Evolutionary conservation across 176 grass and related monocot species (phyloP).

Genomic region (Triticum dicoccoides): DNA sequence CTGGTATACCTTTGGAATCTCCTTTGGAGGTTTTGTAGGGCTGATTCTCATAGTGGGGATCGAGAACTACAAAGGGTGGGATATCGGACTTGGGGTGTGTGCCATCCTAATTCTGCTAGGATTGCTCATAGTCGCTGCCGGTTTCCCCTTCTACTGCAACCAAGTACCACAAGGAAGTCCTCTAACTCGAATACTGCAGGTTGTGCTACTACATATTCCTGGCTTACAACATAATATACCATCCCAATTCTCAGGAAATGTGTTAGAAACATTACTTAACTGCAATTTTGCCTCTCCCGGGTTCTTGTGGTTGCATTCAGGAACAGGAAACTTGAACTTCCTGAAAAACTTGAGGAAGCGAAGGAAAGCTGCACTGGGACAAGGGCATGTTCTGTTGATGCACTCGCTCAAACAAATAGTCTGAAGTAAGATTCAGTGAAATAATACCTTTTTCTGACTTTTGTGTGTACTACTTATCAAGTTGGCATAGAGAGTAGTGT

Average conservation of each 20-base stretch:
- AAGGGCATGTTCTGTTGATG: slow-evolving; percentile 3
- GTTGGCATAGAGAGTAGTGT: not conserved
- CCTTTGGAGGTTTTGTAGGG: slow-evolving; percentile 52
- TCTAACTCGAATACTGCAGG: slow-evolving; percentile 12
- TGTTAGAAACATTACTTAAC: not conserved
- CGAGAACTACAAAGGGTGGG: slow-evolving; percentile 64
- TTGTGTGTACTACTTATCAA: not conserved
- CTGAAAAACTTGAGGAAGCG: slow-evolving; percentile 42
- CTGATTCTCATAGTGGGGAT: slow-evolving; percentile 56
- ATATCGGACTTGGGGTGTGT: slow-evolving; percentile 40
- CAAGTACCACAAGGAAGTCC: slow-evolving; percentile 31
- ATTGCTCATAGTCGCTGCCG: slow-evolving; percentile 36
- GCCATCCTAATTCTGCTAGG: slow-evolving; percentile 38
- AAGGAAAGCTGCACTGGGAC: not conserved
- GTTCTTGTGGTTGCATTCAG: slow-evolving; percentile 70
- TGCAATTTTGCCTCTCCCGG: slow-evolving; percentile 20
- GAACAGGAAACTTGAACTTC: slow-evolving; percentile 44
- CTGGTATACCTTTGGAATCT: slow-evolving; percentile 50
- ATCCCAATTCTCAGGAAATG: not conserved
- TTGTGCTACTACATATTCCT: not conserved
- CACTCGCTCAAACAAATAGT: slow-evolving; percentile 4
- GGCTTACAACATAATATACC: not conserved
- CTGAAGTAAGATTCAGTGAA: slow-evolving; percentile 37
- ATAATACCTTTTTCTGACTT: not conserved
- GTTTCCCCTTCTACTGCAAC: slow-evolving; percentile 57